Conservation (phyloP, 169 alveolate genomes). For the Theileria equi region DNA sequence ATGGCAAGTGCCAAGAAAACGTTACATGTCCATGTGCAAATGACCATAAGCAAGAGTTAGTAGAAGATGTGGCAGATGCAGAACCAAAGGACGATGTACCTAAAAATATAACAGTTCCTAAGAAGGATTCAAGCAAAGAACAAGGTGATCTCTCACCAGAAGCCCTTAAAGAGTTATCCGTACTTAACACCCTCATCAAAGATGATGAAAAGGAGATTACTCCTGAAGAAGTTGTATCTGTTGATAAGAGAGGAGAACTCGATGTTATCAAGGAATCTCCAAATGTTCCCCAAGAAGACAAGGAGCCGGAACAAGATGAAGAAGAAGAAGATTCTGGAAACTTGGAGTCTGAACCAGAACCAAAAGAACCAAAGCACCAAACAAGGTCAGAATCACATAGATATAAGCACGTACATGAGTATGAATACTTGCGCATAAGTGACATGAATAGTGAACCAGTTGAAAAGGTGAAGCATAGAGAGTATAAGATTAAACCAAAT, state of each 20-base stretch:
- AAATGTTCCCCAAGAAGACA: not conserved
- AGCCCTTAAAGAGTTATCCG: not conserved
- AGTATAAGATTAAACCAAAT: too few relatives aligned
- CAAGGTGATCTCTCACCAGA: too few relatives aligned
- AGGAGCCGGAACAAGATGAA: constrained; percentile 3
- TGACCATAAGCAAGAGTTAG: too few relatives aligned
- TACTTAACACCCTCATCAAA: not conserved
- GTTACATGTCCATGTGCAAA: too few relatives aligned
- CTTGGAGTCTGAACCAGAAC: not conserved
- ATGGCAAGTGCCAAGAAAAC: too few relatives aligned
- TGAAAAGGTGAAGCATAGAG: constrained; percentile 1
- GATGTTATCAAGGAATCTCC: too few relatives aligned
- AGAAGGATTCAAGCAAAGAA: too few relatives aligned
- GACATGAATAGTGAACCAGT: not conserved
- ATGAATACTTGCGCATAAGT: constrained; percentile 13
- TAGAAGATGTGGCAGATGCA: too few relatives aligned
- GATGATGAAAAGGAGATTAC: not conserved
- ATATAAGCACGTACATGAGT: constrained; percentile 10
- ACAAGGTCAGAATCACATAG: not conserved
- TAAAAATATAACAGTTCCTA: too few relatives aligned
- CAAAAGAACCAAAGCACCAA: not conserved
- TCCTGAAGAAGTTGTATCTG: not conserved
- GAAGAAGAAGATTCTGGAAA: not conserved
- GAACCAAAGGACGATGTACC: too few relatives aligned
- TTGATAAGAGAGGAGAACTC: not conserved